Conservation (phyloP, 768 basidiomycete genomes). For the Leccinum boreale region DNA sequence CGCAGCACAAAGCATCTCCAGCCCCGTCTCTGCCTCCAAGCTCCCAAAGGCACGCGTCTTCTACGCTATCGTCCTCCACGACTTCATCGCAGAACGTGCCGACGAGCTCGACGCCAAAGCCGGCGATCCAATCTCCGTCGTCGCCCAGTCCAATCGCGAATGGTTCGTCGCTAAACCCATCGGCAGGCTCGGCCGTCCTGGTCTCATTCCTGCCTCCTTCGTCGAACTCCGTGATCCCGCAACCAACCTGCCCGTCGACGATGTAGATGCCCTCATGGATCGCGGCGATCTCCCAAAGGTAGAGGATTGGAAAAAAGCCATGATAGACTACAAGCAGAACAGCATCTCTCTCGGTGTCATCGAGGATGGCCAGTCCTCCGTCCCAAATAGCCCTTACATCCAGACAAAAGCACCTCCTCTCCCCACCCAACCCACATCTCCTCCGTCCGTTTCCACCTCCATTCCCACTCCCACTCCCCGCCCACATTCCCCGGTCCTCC, state of each 20-base stretch:
- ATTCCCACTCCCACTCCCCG: slow-evolving; percentile 20
- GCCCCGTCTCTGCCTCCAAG: slow-evolving; percentile 34
- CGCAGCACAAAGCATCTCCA: slow-evolving; percentile 18
- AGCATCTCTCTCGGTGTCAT: slow-evolving; percentile 93
- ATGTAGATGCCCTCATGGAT: slow-evolving; percentile 78
- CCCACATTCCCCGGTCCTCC: slow-evolving; percentile 42
- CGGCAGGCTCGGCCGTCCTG: slow-evolving; percentile 89
- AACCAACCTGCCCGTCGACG: slow-evolving; percentile 74
- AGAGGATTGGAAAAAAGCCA: slow-evolving; percentile 98
- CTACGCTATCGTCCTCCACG: slow-evolving; percentile 94
- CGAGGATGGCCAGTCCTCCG: slow-evolving; percentile 53
- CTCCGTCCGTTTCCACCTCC: slow-evolving; percentile 7
- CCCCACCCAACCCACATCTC: not conserved
- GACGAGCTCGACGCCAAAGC: slow-evolving; percentile 95
- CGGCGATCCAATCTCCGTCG: slow-evolving; percentile 93
- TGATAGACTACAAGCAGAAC: slow-evolving; percentile 93
- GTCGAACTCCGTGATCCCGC: slow-evolving; percentile 94
- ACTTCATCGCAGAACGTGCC: slow-evolving; percentile 91
- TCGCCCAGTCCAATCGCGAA: slow-evolving; percentile 99
- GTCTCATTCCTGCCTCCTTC: slow-evolving; percentile 95
- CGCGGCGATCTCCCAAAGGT: slow-evolving; percentile 88
- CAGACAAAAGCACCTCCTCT: slow-evolving; percentile 17
- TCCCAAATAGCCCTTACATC: slow-evolving; percentile 42
- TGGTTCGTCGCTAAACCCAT: slow-evolving; percentile 99
- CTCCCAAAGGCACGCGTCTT: slow-evolving; percentile 57